phyloP scores from a whole-genome alignment of 1,284 basidiomycete species.

The Ustilago tritici region DNA sequence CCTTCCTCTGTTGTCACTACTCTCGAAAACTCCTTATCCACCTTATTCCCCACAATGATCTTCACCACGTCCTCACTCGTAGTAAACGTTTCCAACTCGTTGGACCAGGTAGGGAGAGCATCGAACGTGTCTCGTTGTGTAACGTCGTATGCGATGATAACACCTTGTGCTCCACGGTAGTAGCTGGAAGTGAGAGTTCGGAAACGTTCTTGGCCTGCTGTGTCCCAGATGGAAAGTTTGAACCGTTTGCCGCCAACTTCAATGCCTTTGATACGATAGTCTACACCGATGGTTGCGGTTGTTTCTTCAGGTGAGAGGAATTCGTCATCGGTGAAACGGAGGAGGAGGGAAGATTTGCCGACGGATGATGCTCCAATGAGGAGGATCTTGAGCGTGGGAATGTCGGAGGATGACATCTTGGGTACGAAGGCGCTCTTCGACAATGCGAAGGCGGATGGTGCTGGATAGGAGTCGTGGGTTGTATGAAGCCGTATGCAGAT shows the following conservation, averaged over 20 bases:
- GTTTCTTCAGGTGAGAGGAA: slow-evolving; percentile 95
- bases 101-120: slow-evolving; percentile 90
- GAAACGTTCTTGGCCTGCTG: slow-evolving; percentile 69
- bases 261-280: slow-evolving; percentile 73
- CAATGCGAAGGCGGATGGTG: background rate
- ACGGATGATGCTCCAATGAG: slow-evolving; percentile 86
- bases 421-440: background rate
- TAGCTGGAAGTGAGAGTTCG: slow-evolving; percentile 91
- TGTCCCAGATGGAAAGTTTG: slow-evolving; percentile 75
- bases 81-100: slow-evolving; percentile 93
- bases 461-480: background rate
- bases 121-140: slow-evolving; percentile 91
- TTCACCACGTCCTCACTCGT: slow-evolving; percentile 80
- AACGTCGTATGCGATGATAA: slow-evolving; percentile 95
- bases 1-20: slow-evolving; percentile 86
- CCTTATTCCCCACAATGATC: slow-evolving; percentile 93
- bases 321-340: slow-evolving; percentile 95
- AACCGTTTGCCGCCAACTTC: slow-evolving; percentile 72
- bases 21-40: slow-evolving; percentile 89
- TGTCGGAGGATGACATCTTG: slow-evolving; percentile 45
- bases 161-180: slow-evolving; percentile 91
- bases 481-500: background rate
- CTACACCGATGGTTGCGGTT: slow-evolving; percentile 84
- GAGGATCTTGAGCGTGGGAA: slow-evolving; percentile 72
- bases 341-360: slow-evolving; percentile 84